Conservation (phyloP, 2,329 filamentous ascomycete genomes). For the Teratosphaeriaceae sp. region DNA sequence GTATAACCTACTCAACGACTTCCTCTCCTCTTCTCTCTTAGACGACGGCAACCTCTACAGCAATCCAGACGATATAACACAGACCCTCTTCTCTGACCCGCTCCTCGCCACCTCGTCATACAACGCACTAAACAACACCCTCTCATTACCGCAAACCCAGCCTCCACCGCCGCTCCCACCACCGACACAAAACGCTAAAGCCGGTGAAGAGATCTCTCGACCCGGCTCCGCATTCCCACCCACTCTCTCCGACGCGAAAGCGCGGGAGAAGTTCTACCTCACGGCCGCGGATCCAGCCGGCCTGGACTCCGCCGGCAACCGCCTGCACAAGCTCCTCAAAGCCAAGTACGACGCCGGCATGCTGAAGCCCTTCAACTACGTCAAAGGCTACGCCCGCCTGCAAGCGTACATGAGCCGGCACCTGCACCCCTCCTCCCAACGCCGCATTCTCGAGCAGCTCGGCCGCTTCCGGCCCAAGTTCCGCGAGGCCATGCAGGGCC, state of each 20-base stretch:
- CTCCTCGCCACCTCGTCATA: slow-evolving; percentile 41
- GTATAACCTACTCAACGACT: slow-evolving; percentile 95
- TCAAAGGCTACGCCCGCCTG: slow-evolving; percentile 87
- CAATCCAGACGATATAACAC: slow-evolving; percentile 35
- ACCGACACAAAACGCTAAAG: slow-evolving; percentile 27
- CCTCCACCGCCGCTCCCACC: slow-evolving; percentile 23
- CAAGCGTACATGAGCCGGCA: slow-evolving; percentile 89
- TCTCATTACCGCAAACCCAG: slow-evolving; percentile 18
- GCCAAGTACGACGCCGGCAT: slow-evolving; percentile 96
- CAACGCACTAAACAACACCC: slow-evolving; percentile 39
- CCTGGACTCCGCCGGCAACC: slow-evolving; percentile 78
- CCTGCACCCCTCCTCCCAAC: slow-evolving; percentile 72
- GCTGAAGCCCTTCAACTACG: slow-evolving; percentile 95
- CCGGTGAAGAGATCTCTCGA: slow-evolving; percentile 52
- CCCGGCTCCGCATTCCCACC: slow-evolving; percentile 55
- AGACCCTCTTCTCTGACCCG: slow-evolving; percentile 55
- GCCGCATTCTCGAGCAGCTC: slow-evolving; percentile 86
- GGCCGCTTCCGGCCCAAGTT: slow-evolving; percentile 95
- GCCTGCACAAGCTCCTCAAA: slow-evolving; percentile 88
- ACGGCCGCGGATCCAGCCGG: slow-evolving; percentile 93
- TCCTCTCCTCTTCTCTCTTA: slow-evolving; percentile 82
- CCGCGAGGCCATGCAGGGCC: slow-evolving; percentile 81
- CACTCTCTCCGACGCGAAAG: slow-evolving; percentile 35
- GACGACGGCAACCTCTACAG: slow-evolving; percentile 53
- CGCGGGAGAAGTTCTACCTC: slow-evolving; percentile 85